A percentile compares a stretch with the other conserved stretches of the same genome.
Evolutionary conservation across 2,329 filamentous ascomycete genomes (phyloP).

Genomic region (Aspergillus amoenus): DNA sequence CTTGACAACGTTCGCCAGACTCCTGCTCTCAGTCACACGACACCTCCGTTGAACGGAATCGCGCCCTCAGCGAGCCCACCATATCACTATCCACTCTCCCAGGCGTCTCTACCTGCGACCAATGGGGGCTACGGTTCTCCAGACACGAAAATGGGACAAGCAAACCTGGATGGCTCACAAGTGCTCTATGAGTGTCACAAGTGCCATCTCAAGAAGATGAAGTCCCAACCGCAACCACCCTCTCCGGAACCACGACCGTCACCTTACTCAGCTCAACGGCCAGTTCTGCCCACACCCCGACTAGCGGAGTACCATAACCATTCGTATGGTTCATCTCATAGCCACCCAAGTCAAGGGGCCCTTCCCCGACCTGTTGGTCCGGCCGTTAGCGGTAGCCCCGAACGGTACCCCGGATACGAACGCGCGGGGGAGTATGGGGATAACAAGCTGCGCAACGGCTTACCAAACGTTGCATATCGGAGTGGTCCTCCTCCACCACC

Average conservation of each 20-base stretch:
- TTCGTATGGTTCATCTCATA: conserved; percentile 32
- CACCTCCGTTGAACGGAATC: conserved; percentile 34
- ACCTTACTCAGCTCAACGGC: conserved; percentile 33
- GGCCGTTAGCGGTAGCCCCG: conserved; percentile 29
- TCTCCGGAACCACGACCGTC: conserved; percentile 36
- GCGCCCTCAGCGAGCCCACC: conserved; percentile 25
- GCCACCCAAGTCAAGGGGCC: conserved; percentile 25
- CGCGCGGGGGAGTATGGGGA: conserved; percentile 32
- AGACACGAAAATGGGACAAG: conserved; percentile 20
- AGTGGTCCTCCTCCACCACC: conserved; percentile 50
- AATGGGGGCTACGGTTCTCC: conserved; percentile 29
- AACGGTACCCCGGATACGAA: conserved; percentile 38
- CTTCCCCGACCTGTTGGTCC: conserved; percentile 30
- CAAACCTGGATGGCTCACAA: conserved; percentile 18
- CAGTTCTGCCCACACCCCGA: conserved; percentile 35
- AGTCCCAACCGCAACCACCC: conserved; percentile 29
- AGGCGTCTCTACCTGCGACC: conserved; percentile 23
- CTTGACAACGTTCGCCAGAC: conserved; percentile 54
- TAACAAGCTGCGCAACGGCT: conserved; percentile 33
- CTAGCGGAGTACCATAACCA: conserved; percentile 31
- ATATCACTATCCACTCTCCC: conserved; percentile 27
- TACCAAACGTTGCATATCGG: conserved; percentile 32
- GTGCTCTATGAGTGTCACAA: conserved; percentile 72
- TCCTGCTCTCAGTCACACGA: conserved; percentile 49
- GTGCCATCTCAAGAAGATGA: conserved; percentile 55